These are phyloP conservation scores for Tothia fuscella DNA, from an alignment of 2,329 filamentous ascomycete genomes.

Conservation along the genomic window DNA sequence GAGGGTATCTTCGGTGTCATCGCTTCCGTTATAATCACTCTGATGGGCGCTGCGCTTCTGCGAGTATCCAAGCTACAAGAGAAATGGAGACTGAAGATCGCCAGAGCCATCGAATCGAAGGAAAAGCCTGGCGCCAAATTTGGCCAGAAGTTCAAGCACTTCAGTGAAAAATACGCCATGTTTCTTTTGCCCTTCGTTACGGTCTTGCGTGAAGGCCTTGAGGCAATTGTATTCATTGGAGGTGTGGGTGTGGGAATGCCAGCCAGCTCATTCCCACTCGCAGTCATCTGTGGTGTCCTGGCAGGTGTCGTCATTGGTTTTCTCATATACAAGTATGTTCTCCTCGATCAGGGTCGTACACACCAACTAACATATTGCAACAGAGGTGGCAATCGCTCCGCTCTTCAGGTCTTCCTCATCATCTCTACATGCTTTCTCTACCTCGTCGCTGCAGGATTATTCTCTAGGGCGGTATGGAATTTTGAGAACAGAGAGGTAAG, in stretches of 20 bases:
- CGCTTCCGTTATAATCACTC: conserved; percentile 66
- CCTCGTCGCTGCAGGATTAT: conserved; percentile 70
- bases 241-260: conserved; percentile 69
- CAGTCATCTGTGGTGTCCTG: conserved; percentile 59
- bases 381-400: conserved; percentile 52
- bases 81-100: conserved; percentile 79
- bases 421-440: conserved; percentile 73
- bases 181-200: conserved; percentile 80
- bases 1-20: conserved; percentile 68
- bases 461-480: conserved; percentile 65
- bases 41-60: conserved; percentile 70
- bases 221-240: conserved; percentile 76
- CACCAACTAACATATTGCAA: no score
- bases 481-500: conserved; percentile 49
- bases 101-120: conserved; percentile 51
- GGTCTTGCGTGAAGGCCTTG: conserved; percentile 74
- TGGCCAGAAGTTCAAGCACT: conserved; percentile 44
- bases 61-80: conserved; percentile 73
- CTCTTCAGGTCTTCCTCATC: conserved; percentile 68
- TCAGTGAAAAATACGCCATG: conserved; percentile 70
- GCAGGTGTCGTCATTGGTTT: conserved; percentile 59
- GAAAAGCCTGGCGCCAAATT: conserved; percentile 27
- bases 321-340: conserved; percentile 67
- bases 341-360: conserved; percentile 11
- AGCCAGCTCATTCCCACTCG: conserved; percentile 63